phyloP scores from a whole-genome alignment of 345 rosid genomes.

The Heritiera fomes region DNA sequence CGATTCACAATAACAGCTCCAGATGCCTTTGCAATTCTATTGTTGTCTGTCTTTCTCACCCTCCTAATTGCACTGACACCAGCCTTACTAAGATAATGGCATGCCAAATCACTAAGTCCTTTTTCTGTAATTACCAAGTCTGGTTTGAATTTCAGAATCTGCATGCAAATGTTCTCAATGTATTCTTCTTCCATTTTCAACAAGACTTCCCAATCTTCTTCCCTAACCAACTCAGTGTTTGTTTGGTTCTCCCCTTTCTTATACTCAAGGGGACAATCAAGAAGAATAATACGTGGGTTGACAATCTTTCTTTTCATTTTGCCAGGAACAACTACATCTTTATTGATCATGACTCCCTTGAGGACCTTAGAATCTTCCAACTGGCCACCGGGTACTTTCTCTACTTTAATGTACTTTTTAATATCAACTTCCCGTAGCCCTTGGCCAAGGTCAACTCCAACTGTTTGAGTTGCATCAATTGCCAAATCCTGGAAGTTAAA shows the following conservation, averaged over 20 bases:
- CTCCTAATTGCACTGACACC: conserved; percentile 96
- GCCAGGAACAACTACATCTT: conserved; percentile 92
- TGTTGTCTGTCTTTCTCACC: conserved; percentile 87
- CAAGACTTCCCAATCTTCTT: conserved; percentile 90
- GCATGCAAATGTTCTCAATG: conserved; percentile 75
- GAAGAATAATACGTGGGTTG: conserved; percentile 83
- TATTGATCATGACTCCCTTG: conserved; percentile 93
- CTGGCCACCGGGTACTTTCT: conserved; percentile 97
- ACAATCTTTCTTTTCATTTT: conserved; percentile 94
- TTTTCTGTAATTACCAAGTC: conserved; percentile 91
- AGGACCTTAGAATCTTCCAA: conserved; percentile 90
- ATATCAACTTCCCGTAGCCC: conserved; percentile 96
- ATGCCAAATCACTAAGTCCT: conserved; percentile 97
- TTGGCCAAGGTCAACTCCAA: conserved; percentile 95
- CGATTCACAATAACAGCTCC: conserved; percentile 96
- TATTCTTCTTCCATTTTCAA: conserved; percentile 94
- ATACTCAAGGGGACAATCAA: conserved; percentile 93
- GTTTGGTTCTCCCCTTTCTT: conserved; percentile 99
- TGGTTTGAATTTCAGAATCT: conserved; percentile 86
- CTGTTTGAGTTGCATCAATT: conserved; percentile 78
- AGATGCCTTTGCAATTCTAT: conserved; percentile 93
- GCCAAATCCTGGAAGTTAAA: conserved; percentile 74
- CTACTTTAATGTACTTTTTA: conserved; percentile 87
- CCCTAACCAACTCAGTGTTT: conserved; percentile 84
- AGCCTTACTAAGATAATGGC: conserved; percentile 90